Base-by-base conservation (phyloP, 805 yeast species). In the Nakazawaea laoshanensis region DNA sequence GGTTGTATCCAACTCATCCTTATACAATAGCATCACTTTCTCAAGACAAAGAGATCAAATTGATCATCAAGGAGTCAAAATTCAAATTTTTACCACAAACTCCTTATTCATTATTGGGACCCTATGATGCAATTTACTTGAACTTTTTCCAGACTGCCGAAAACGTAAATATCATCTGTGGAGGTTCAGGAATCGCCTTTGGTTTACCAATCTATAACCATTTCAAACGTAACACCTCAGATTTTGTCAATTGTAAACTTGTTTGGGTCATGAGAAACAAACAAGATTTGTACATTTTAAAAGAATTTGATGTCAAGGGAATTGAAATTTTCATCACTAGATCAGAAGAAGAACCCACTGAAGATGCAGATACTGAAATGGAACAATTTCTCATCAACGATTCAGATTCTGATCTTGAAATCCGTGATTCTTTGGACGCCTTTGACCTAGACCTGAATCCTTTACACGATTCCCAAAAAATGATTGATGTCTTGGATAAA, bases 171-270 rank as follows among this genome's bases (percentile, higher is more conserved):
- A 62, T 80, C 13, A 60, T 80, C 1, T 70, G 78, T 41, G 89
- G 88, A 10, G 92, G 92, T 0, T 71, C 85, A 2, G 88, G 89
- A 1, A 67, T 81, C 8, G 75, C 87, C 0, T 68, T 68, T 34
- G 81, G 78, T 3, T 40, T 77, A 7, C 76, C 82, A 0, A 26
- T 77, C 1, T 67, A 61, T 44, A 61, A 62, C 29, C 55, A 64
- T 36, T 55, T 73, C 30, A 46, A 46, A 13, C 30, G 32, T 4
- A 49, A 50, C 20, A 43, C 36, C 12, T 40, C 28, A 7, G 50
- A 46, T 15, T 45, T 41, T 38, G 33, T 61, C 5, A 52, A 41
- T 29, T 45, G 70, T 2, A 56, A 58, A 15, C 47, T 77, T 32
- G 50, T 68, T 6, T 80, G 89, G 89, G 56, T 74, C 15, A 56